These are phyloP conservation scores for Neolentinus lepideus DNA, from an alignment of 1,284 basidiomycete genomes.

Conservation along the genomic window DNA sequence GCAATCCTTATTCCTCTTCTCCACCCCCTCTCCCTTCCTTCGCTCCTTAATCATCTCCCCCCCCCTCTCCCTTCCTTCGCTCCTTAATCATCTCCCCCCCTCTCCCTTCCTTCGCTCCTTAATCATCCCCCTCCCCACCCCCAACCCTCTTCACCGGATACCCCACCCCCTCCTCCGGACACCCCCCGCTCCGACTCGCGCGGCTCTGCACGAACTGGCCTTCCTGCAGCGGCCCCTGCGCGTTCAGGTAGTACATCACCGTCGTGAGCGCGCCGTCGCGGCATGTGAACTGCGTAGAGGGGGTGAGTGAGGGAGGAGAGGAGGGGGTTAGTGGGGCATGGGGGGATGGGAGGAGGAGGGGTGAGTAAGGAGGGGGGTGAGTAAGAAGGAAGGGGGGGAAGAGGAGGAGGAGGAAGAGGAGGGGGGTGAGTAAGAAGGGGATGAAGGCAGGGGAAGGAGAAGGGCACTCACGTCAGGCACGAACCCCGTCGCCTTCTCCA, in stretches of 20 bases:
- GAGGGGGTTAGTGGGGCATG: too few relatives aligned
- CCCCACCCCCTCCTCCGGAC: slow-evolving; percentile 6
- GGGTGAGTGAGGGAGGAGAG: neutral
- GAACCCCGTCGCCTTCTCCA: slow-evolving; percentile 9
- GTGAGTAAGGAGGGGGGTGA: neutral
- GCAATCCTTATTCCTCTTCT: too few relatives aligned
- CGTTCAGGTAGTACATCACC: slow-evolving; percentile 10
- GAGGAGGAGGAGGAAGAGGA: too few relatives aligned
- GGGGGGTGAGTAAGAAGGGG: too few relatives aligned
- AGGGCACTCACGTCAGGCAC: slow-evolving; percentile 10
- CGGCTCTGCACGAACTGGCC: slow-evolving; percentile 8
- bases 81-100: neutral
- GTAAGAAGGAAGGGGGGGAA: neutral
- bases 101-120: neutral
- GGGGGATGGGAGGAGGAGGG: too few relatives aligned
- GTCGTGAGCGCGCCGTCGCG: neutral
- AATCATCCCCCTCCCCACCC: neutral
- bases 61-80: neutral
- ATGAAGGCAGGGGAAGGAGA: too few relatives aligned
- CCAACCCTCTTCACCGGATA: slow-evolving; percentile 7
- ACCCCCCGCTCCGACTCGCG: slow-evolving; percentile 6
- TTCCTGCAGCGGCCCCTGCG: slow-evolving; percentile 10
- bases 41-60: neutral
- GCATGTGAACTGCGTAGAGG: slow-evolving; percentile 4
- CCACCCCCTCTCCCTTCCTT: slow-evolving; percentile 5